phyloP scores from a whole-genome alignment of 768 basidiomycete species.

The Rhodocollybia butyracea region DNA sequence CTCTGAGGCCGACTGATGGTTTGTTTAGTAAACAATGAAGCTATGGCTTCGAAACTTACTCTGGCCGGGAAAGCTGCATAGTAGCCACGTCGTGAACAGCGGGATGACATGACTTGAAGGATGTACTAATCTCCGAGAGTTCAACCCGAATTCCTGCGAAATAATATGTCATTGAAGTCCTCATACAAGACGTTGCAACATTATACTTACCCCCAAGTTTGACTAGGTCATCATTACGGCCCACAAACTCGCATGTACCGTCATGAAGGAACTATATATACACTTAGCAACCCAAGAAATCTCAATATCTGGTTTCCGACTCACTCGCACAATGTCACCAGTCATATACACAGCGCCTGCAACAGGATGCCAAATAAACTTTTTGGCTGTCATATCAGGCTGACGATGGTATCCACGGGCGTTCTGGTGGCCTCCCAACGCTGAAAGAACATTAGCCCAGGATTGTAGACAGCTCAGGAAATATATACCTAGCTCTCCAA shows the following conservation, averaged over 20 bases:
- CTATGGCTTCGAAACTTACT: too few relatives aligned
- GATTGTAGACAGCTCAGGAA: not conserved
- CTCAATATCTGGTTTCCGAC: not conserved
- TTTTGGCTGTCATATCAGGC: conserved; percentile 22
- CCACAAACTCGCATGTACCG: conserved; percentile 8
- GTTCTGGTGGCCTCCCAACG: conserved; percentile 19
- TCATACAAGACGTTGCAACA: not conserved
- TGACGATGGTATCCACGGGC: conserved; percentile 22
- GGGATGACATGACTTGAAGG: conserved; percentile 1
- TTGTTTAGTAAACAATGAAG: too few relatives aligned
- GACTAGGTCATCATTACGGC: conserved; percentile 8
- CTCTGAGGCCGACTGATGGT: conserved; percentile 9
- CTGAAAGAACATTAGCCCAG: not conserved
- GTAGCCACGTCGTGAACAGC: conserved; percentile 2
- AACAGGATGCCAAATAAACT: conserved; percentile 25
- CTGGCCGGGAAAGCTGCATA: conserved; percentile 6
- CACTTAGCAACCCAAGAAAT: not conserved
- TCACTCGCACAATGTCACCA: conserved; percentile 22
- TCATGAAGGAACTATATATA: conserved; percentile 6
- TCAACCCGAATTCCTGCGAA: conserved; percentile 3
- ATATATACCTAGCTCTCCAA: conserved; percentile 6
- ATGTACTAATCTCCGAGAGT: conserved; percentile 7
- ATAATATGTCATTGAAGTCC: not conserved
- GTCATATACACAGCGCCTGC: conserved; percentile 27
- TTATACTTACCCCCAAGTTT: conserved; percentile 2